Evolutionary conservation across 345 rosid genomes (phyloP).

Genomic region (Heritiera fomes): DNA sequence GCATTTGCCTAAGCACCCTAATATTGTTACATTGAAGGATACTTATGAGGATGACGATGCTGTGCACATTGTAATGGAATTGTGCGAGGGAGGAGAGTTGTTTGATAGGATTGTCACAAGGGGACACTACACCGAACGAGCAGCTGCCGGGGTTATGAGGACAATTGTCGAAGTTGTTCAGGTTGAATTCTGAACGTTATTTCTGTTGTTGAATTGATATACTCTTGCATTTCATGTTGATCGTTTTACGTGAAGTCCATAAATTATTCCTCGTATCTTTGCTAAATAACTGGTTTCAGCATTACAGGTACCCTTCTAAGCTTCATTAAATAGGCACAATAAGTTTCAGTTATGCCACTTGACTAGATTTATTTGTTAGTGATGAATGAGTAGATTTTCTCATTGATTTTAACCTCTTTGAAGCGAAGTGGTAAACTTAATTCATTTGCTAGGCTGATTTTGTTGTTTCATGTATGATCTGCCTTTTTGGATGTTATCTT

Average conservation of each 20-base stretch:
- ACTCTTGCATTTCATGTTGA: slow-evolving; percentile 3
- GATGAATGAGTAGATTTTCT: background rate
- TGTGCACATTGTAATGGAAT: slow-evolving; percentile 74
- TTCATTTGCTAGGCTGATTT: background rate
- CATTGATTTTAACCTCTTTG: slow-evolving; percentile 1
- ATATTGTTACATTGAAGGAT: slow-evolving; percentile 56
- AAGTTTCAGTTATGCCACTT: no score
- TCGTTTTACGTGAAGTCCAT: background rate
- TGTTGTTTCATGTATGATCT: background rate
- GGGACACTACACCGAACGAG: slow-evolving; percentile 74
- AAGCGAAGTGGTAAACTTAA: background rate
- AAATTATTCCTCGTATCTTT: background rate
- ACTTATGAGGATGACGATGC: slow-evolving; percentile 68
- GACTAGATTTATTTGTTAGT: background rate
- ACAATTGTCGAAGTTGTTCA: slow-evolving; percentile 78
- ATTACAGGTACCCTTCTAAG: slow-evolving; percentile 2
- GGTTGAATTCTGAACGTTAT: slow-evolving; percentile 37
- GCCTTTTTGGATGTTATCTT: background rate
- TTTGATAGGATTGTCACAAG: slow-evolving; percentile 74
- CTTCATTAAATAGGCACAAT: no score
- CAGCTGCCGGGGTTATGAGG: slow-evolving; percentile 57
- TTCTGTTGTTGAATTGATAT: slow-evolving; percentile 13
- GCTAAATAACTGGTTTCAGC: background rate
- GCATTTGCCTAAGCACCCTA: slow-evolving; percentile 61
- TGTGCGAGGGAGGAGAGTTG: slow-evolving; percentile 78